phyloP scores from a whole-genome alignment of 2,329 filamentous ascomycete species.

The Bisporella sp. region DNA sequence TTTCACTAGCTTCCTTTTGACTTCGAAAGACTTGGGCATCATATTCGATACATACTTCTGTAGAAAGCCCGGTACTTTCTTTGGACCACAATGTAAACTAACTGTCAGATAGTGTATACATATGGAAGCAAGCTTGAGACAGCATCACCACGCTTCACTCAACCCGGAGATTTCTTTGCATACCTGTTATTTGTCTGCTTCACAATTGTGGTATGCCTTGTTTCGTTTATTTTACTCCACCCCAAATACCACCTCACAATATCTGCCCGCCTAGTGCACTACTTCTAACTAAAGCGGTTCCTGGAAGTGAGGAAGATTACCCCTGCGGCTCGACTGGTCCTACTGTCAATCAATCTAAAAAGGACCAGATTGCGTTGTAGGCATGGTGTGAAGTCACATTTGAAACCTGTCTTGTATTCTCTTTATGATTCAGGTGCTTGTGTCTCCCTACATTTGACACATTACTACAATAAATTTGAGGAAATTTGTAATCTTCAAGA shows the following conservation, averaged over 20 bases:
- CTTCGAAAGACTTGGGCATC: constrained; percentile 34
- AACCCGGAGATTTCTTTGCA: constrained; percentile 59
- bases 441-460: constrained; percentile 29
- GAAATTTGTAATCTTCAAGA: not conserved
- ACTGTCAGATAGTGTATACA: constrained; percentile 47
- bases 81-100: constrained; percentile 3
- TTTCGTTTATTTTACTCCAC: constrained; percentile 13
- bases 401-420: constrained; percentile 36
- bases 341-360: constrained; percentile 42
- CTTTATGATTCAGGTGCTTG: constrained; percentile 29
- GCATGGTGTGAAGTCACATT: constrained; percentile 43
- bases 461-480: constrained; percentile 2
- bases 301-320: constrained; percentile 53
- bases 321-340: constrained; percentile 44
- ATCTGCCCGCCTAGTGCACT: constrained; percentile 49
- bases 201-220: constrained; percentile 54
- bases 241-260: constrained; percentile 45
- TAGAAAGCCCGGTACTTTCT: constrained; percentile 29
- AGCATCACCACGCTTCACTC: constrained; percentile 51
- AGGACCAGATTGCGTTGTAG: constrained; percentile 44
- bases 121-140: constrained; percentile 59
- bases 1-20: constrained; percentile 30
- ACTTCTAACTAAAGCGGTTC: constrained; percentile 49
- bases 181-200: constrained; percentile 57
- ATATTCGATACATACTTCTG: constrained; percentile 64